These are phyloP conservation scores for Populus hybrid DNA, from an alignment of 441 rosid species.

Conservation along the genomic window DNA sequence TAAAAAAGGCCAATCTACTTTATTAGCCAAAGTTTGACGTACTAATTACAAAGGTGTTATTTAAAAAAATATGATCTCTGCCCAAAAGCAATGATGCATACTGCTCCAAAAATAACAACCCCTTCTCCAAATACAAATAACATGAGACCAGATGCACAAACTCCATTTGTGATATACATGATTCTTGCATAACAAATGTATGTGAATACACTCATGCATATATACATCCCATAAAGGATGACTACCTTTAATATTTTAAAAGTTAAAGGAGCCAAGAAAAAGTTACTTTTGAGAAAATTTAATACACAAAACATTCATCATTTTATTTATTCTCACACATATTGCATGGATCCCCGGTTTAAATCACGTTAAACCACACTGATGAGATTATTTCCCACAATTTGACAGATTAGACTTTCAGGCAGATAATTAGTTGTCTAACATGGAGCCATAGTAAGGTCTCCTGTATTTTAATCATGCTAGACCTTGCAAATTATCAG, in stretches of 20 bases:
- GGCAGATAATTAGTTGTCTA: background rate
- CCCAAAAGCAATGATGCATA: background rate
- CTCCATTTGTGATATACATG: background rate
- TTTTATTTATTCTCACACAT: background rate
- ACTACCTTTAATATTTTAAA: background rate
- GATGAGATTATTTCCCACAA: background rate
- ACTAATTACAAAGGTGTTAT: background rate
- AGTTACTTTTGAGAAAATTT: background rate
- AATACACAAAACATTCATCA: background rate
- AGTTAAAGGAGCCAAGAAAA: background rate
- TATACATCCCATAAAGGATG: background rate
- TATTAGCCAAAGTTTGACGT: background rate
- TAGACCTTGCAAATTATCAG: background rate
- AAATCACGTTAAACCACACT: background rate
- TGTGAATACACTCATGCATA: background rate
- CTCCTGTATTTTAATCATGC: background rate
- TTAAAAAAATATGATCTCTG: background rate
- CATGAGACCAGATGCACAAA: background rate
- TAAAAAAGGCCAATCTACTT: slow-evolving; percentile 6
- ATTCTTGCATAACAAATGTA: background rate
- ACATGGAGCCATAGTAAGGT: background rate
- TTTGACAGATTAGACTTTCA: background rate
- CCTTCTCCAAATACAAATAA: background rate
- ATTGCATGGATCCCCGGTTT: background rate
- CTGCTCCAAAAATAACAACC: background rate